Evolutionary conservation across 345 rosid genomes (phyloP).

Genomic region (Aquilaria sinensis): DNA sequence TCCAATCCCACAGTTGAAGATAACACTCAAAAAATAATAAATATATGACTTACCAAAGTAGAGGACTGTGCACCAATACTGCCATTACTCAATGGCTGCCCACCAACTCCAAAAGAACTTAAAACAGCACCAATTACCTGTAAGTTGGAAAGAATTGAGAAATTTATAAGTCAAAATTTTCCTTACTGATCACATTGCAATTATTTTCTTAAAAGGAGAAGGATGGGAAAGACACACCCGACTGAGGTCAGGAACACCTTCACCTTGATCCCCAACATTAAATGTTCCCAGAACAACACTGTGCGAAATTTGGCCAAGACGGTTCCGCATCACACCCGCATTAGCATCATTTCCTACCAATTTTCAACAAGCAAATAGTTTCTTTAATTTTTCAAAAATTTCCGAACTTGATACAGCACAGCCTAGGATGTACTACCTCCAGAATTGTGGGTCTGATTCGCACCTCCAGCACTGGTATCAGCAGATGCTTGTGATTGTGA

Average conservation of each 20-base stretch:
- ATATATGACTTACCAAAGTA: conserved; percentile 35
- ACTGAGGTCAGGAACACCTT: conserved; percentile 54
- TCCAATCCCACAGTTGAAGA: neutral
- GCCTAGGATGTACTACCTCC: conserved; percentile 18
- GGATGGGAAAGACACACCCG: conserved; percentile 33
- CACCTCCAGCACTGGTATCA: conserved; percentile 40
- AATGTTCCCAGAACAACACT: conserved; percentile 74
- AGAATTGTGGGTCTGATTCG: conserved; percentile 34
- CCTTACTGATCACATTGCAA: no score
- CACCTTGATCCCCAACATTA: conserved; percentile 77
- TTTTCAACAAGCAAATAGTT: conserved; percentile 7
- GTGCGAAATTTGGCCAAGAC: conserved; percentile 66
- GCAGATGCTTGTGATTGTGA: conserved; percentile 42
- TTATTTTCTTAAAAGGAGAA: no score
- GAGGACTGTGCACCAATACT: conserved; percentile 29
- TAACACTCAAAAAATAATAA: neutral
- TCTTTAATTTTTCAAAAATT: neutral
- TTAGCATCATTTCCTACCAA: conserved; percentile 46
- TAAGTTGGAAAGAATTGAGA: conserved; percentile 8
- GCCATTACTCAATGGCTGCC: conserved; percentile 41
- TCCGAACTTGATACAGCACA: neutral
- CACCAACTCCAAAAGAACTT: conserved; percentile 73
- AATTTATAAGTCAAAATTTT: no score
- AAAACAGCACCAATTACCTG: conserved; percentile 89
- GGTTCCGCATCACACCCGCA: conserved; percentile 44